Evolutionary conservation across 495 filamentous ascomycete genomes (phyloP).

Genomic region (Aspergillus heteromorphus): DNA sequence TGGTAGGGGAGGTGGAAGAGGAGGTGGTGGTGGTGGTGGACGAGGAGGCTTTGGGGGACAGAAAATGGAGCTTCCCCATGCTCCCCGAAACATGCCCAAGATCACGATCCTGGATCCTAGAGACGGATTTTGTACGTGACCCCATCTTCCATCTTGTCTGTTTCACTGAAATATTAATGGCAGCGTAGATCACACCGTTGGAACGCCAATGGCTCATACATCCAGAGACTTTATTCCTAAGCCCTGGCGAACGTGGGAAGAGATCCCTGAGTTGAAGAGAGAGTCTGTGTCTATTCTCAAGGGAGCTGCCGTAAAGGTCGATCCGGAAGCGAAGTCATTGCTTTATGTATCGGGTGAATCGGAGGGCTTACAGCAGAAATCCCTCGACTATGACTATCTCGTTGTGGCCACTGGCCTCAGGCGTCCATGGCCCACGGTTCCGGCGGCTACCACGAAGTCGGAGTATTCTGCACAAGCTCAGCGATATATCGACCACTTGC

Average conservation of each 20-base stretch:
- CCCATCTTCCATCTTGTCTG: not conserved
- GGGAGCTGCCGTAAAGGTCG: not conserved
- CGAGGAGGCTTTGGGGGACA: not conserved
- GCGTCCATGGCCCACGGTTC: slow-evolving; percentile 53
- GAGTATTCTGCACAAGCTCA: slow-evolving; percentile 48
- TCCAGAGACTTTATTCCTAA: not conserved
- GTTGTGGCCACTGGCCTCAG: slow-evolving; percentile 51
- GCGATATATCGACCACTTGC: slow-evolving; percentile 16
- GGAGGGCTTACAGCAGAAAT: slow-evolving; percentile 17
- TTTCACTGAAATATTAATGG: not conserved
- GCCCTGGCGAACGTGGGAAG: not conserved
- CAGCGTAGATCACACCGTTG: slow-evolving; percentile 39
- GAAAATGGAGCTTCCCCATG: not conserved
- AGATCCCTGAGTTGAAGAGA: slow-evolving; percentile 1
- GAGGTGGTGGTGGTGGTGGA: not conserved
- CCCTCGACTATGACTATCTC: slow-evolving; percentile 51
- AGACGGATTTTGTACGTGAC: slow-evolving; percentile 53
- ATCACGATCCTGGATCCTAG: slow-evolving; percentile 58
- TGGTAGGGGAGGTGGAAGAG: not conserved
- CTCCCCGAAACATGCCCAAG: slow-evolving; percentile 34
- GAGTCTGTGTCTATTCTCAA: not conserved
- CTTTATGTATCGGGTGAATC: not conserved
- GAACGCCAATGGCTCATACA: slow-evolving; percentile 16
- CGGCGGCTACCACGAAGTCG: slow-evolving; percentile 40
- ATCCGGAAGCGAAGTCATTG: not conserved